These are phyloP conservation scores for Lignosus rhinocerotis DNA, from an alignment of 1,284 basidiomycete species.

Conservation along the genomic window DNA sequence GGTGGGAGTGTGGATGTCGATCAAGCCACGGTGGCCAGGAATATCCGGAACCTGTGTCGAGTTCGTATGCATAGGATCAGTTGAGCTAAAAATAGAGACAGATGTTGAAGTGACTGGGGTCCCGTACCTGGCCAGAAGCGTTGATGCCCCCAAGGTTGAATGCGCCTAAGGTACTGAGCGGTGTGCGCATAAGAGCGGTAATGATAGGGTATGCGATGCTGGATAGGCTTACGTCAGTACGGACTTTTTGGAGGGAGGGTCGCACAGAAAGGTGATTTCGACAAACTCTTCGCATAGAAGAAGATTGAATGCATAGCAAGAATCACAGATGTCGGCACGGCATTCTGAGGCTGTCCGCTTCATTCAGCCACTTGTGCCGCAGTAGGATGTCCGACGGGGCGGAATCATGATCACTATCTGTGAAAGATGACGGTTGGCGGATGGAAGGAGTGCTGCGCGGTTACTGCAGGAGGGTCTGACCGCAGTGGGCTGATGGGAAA, in stretches of 20 bases:
- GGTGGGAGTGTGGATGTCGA: slow-evolving; percentile 54
- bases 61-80: neutral
- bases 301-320: neutral
- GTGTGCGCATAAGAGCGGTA: slow-evolving; percentile 37
- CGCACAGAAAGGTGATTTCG: neutral
- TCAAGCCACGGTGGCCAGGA: slow-evolving; percentile 42
- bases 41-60: slow-evolving; percentile 32
- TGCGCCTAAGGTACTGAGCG: slow-evolving; percentile 34
- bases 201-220: slow-evolving; percentile 56
- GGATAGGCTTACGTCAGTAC: neutral
- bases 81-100: neutral
- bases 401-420: neutral
- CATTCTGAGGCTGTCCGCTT: neutral
- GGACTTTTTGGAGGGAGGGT: neutral
- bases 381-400: neutral
- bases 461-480: too few species aligned
- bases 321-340: neutral
- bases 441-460: too few species aligned
- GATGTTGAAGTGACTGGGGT: slow-evolving; percentile 1
- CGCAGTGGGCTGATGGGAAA: too few species aligned
- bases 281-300: neutral
- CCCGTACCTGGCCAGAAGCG: slow-evolving; percentile 44
- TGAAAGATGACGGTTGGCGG: neutral
- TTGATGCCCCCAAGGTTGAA: slow-evolving; percentile 59
- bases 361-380: neutral